Evolutionary conservation across 1,139 yeast genomes (phyloP).

Genomic region (Yamadazyma taylorii): DNA sequence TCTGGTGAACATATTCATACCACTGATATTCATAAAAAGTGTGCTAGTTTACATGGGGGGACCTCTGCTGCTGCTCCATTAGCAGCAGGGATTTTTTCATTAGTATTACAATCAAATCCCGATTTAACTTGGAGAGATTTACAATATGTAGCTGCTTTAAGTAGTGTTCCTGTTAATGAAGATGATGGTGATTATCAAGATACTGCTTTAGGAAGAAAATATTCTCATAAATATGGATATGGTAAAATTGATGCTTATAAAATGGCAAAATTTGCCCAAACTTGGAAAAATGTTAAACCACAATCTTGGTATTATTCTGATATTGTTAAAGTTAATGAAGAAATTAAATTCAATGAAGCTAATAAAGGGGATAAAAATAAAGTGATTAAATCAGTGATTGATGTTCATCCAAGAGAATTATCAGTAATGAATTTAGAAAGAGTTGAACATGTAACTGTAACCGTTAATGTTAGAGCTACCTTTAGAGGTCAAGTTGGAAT

Average conservation of each 20-base stretch:
- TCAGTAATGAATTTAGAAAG: slow-evolving; percentile 60
- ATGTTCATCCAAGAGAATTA: slow-evolving; percentile 51
- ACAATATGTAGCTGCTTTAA: slow-evolving; percentile 76
- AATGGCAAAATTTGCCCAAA: slow-evolving; percentile 70
- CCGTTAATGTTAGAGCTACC: slow-evolving; percentile 65
- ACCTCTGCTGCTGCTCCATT: slow-evolving; percentile 99
- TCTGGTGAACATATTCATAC: slow-evolving; percentile 89
- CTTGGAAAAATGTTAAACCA: slow-evolving; percentile 86
- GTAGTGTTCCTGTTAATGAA: slow-evolving; percentile 69
- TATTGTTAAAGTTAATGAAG: slow-evolving; percentile 30
- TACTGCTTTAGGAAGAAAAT: slow-evolving; percentile 60
- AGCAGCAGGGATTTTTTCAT: slow-evolving; percentile 90
- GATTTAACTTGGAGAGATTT: slow-evolving; percentile 93
- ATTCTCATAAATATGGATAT: slow-evolving; percentile 87
- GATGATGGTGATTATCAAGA: slow-evolving; percentile 70
- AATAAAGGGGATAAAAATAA: slow-evolving; percentile 22
- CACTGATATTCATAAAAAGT: slow-evolving; percentile 74
- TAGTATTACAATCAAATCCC: slow-evolving; percentile 81
- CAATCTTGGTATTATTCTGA: slow-evolving; percentile 79
- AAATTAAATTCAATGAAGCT: slow-evolving; percentile 19
- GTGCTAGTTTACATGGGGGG: slow-evolving; percentile 85
- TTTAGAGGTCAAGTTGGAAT: slow-evolving; percentile 72
- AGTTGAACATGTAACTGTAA: slow-evolving; percentile 84
- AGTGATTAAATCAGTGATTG: slow-evolving; percentile 42
- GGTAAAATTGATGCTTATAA: slow-evolving; percentile 86